Evolutionary conservation across 768 basidiomycete species (phyloP).

Genomic region (Hydnomerulius pinastri): DNA sequence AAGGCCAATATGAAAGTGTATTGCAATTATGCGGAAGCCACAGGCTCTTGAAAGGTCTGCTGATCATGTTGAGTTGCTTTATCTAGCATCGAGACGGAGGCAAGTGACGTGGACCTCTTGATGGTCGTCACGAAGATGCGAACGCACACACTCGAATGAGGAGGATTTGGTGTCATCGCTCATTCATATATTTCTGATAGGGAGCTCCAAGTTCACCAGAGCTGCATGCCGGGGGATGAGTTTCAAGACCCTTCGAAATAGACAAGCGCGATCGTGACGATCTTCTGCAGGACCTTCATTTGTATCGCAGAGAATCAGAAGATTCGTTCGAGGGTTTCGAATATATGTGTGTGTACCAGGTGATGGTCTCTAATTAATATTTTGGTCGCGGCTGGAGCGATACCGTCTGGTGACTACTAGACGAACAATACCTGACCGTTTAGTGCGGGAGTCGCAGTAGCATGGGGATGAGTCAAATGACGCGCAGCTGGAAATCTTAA

Average conservation of each 20-base stretch:
- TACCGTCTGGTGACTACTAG: too few species aligned
- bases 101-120: conserved; percentile 7
- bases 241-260: conserved; percentile 8
- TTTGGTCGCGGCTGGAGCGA: not conserved
- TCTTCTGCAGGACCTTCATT: not conserved
- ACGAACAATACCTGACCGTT: too few species aligned
- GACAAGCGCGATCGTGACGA: not conserved
- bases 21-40: not conserved
- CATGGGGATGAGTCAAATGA: too few species aligned
- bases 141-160: not conserved
- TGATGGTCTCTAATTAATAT: too few species aligned
- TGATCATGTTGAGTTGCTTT: conserved; percentile 2
- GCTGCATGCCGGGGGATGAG: not conserved
- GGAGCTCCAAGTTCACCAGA: not conserved
- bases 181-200: not conserved
- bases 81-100: conserved; percentile 1
- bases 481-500: too few species aligned
- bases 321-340: too few species aligned
- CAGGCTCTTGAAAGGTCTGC: not conserved
- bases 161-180: not conserved
- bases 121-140: conserved; percentile 24
- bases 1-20: conserved; percentile 2
- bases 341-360: too few species aligned
- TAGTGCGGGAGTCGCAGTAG: too few species aligned
- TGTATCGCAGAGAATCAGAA: not conserved